Base-by-base conservation (phyloP, 768 basidiomycete species). In the Strobilomyces dryophilus region DNA sequence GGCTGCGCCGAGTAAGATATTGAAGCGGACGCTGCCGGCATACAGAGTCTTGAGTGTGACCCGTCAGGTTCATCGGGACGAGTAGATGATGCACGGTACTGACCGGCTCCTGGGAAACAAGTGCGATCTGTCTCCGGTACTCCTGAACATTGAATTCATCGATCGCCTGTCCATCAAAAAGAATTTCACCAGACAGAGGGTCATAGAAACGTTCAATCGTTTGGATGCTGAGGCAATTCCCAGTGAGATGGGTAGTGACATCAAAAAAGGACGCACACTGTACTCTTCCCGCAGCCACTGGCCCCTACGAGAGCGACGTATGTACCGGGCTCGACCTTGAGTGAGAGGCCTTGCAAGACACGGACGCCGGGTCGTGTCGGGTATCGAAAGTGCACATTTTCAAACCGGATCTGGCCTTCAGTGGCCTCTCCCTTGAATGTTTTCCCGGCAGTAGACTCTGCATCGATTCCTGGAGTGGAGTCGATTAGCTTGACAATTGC, bases 121-220 rank as follows among this genome's bases (percentile, higher is more conserved):
- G 29, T 29, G 29, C 29, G 9, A 29, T 29, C 5, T 29, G 93
- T 95, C 21, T 97, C 94, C 95, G 83, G 76, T 95, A 98, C 49
- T 89, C 88, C 57, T 89, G 82, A 39, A 94, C 74, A 58, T 93
- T 93, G 57, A 89, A 78, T 10, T 87, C 83, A 17, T 79, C 77
- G 67, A 95, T 86, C 49, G 80, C 79, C 64, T 86, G 77, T 41
- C 80, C 85, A 61, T 95, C 92, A 40, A 94, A 76, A 55, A 81
- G 80, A 50, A 92, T 75, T 27, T 80, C 75, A 50, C 89, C 89
- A 20, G 81, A 80, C 21, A 88, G 71, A 17, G 90, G 84, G 65
- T 92, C 87, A 64, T 92, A 92, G 76, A 92, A 92, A n/a, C 90
- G 80, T 62, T 92, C 90, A 49, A 91, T 81, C 58, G 91, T 3